phyloP scores from a whole-genome alignment of 225 moss, liverwort and hornwort genomes.

The Bryoerythrophyllum caledonicum region DNA sequence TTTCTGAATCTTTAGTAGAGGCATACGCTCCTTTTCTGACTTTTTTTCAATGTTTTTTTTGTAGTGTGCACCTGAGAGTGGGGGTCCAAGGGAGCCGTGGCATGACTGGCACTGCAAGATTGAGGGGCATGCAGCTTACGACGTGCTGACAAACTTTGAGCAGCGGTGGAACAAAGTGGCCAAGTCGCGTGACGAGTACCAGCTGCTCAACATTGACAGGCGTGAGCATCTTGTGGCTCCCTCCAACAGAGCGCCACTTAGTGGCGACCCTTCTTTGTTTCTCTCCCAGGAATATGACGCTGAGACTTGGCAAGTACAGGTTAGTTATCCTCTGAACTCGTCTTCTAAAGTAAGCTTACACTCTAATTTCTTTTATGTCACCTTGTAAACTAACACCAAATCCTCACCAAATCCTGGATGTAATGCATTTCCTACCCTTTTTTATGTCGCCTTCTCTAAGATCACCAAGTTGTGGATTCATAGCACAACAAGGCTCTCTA shows the following conservation, averaged over 20 bases:
- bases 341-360: neutral
- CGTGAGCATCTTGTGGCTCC: slow-evolving; percentile 59
- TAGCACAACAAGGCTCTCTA: no score
- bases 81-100: slow-evolving; percentile 92
- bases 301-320: slow-evolving; percentile 83
- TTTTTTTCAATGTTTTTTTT: slow-evolving; percentile 13
- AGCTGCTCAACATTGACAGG: slow-evolving; percentile 59
- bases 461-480: no score
- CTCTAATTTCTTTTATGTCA: no score
- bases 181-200: slow-evolving; percentile 59
- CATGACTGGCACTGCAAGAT: slow-evolving; percentile 90
- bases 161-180: slow-evolving; percentile 85
- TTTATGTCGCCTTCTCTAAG: no score
- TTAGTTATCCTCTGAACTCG: neutral
- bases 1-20: no score
- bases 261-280: slow-evolving; percentile 57
- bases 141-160: slow-evolving; percentile 89
- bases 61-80: slow-evolving; percentile 51
- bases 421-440: no score
- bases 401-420: no score
- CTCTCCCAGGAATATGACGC: slow-evolving; percentile 46
- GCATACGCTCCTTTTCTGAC: slow-evolving; percentile 11
- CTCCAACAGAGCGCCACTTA: slow-evolving; percentile 49
- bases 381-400: no score
- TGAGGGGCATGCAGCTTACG: slow-evolving; percentile 92